Percentiles rank a stretch among this genome's conserved stretches.
phyloP scores from a whole-genome alignment of 495 filamentous ascomycete species.

The Neurospora terricola region DNA sequence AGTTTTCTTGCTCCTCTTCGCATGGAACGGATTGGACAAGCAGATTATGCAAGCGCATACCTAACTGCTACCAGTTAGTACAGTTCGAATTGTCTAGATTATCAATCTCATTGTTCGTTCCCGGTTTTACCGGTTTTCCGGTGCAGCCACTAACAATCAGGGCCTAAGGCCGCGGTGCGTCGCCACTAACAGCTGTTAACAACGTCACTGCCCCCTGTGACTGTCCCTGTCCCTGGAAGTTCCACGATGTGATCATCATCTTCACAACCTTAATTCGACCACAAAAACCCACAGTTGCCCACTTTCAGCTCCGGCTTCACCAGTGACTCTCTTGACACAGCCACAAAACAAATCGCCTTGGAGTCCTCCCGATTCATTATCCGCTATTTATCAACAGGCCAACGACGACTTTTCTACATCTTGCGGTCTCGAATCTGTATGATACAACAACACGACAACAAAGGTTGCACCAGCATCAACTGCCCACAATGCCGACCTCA shows the following conservation, averaged over 20 bases:
- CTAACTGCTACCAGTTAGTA: not conserved
- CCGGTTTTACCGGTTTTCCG: not conserved
- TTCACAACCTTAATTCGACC: not conserved
- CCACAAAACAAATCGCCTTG: not conserved
- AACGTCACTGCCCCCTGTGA: not conserved
- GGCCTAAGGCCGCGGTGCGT: not conserved
- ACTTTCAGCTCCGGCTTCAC: not conserved
- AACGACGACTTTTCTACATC: not conserved
- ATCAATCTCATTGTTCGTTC: not conserved
- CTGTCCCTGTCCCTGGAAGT: not conserved
- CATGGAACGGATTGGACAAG: not conserved
- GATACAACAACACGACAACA: not conserved
- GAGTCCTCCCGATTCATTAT: not conserved
- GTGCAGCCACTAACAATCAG: not conserved
- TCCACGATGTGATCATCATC: not conserved
- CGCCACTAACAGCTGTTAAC: not conserved
- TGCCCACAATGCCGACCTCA: slow-evolving; percentile 27
- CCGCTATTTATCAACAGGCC: not conserved
- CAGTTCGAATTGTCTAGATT: not conserved
- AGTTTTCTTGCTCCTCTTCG: not conserved
- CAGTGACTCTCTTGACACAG: not conserved
- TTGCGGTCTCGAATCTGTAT: not conserved
- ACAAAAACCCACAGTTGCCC: not conserved
- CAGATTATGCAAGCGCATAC: not conserved
- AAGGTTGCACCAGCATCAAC: not conserved